Evolutionary conservation across 257 asterid genomes (phyloP).

Genomic region (Jacaranda copaia): DNA sequence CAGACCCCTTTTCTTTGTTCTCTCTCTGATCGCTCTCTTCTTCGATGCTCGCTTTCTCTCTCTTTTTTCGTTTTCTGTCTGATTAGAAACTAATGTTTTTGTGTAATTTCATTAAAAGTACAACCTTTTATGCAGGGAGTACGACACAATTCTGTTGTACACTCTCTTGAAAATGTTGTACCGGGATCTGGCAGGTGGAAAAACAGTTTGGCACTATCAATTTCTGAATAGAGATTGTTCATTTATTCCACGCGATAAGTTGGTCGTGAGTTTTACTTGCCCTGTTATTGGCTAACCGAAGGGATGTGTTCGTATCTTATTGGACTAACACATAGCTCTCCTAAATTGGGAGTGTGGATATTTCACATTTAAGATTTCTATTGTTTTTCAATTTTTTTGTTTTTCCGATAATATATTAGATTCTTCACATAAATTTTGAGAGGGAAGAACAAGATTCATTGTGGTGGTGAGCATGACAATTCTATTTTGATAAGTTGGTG

Average conservation of each 20-base stretch:
- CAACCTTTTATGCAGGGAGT: constrained; percentile 39
- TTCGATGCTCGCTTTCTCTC: constrained; percentile 53
- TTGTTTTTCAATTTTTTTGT: constrained; percentile 11
- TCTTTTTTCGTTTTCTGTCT: constrained; percentile 48
- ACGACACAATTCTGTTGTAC: constrained; percentile 38
- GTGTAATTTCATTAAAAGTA: constrained; percentile 37
- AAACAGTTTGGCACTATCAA: constrained; percentile 49
- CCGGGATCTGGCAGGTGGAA: constrained; percentile 43
- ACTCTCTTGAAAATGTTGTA: constrained; percentile 26
- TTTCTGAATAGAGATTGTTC: constrained; percentile 38
- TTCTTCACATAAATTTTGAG: constrained; percentile 44
- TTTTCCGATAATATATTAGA: constrained; percentile 33
- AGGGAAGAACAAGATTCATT: constrained; percentile 49
- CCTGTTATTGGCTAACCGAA: constrained; percentile 13
- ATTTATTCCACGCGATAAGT: constrained; percentile 7
- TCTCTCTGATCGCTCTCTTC: constrained; percentile 57
- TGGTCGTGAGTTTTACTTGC: constrained; percentile 4
- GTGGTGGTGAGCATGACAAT: constrained; percentile 20
- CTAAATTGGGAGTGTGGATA: constrained; percentile 31
- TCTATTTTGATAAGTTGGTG: background rate
- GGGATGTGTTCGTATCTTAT: constrained; percentile 27
- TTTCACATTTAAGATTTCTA: constrained; percentile 4
- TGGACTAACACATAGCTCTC: background rate
- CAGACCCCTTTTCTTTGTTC: constrained; percentile 54
- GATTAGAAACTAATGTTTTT: constrained; percentile 46